Percentiles rank a stretch among this genome's conserved stretches.
phyloP scores from a whole-genome alignment of 2,329 filamentous ascomycete genomes.

The Cladosporium velox region DNA sequence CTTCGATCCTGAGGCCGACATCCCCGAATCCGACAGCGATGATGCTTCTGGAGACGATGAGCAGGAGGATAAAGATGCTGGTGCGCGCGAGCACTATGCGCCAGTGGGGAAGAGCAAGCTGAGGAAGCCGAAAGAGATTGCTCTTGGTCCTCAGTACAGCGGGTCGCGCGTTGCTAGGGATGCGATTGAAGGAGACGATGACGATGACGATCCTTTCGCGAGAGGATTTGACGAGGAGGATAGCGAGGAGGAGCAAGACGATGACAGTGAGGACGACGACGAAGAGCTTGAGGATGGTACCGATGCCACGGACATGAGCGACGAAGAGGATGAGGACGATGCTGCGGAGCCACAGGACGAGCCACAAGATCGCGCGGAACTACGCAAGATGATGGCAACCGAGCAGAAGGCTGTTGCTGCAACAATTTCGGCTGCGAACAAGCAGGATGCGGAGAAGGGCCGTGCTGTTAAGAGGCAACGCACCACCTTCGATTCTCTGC shows the following conservation, averaged over 20 bases:
- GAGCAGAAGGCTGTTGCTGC: constrained; percentile 67
- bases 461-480: constrained; percentile 83
- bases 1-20: constrained; percentile 73
- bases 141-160: constrained; percentile 77
- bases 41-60: constrained; percentile 53
- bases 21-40: constrained; percentile 47
- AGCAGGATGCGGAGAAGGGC: constrained; percentile 81
- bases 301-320: constrained; percentile 44
- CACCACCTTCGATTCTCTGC: constrained; percentile 79
- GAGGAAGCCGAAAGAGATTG: constrained; percentile 67
- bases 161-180: constrained; percentile 74
- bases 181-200: constrained; percentile 58
- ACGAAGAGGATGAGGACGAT: constrained; percentile 45
- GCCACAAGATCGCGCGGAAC: constrained; percentile 52
- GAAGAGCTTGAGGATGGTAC: constrained; percentile 33
- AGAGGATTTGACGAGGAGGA: constrained; percentile 49
- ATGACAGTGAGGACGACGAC: constrained; percentile 20
- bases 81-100: constrained; percentile 84
- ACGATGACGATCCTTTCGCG: constrained; percentile 51
- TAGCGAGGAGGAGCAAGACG: constrained; percentile 32
- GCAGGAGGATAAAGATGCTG: constrained; percentile 41
- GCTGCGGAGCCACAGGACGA: constrained; percentile 45
- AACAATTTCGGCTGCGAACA: constrained; percentile 66
- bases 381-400: constrained; percentile 67
- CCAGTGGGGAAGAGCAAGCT: constrained; percentile 81